Percentiles rank a stretch among this genome's conserved stretches.
Evolutionary conservation across 495 filamentous ascomycete genomes (phyloP).

Genomic region (Ascodesmis nigricans): DNA sequence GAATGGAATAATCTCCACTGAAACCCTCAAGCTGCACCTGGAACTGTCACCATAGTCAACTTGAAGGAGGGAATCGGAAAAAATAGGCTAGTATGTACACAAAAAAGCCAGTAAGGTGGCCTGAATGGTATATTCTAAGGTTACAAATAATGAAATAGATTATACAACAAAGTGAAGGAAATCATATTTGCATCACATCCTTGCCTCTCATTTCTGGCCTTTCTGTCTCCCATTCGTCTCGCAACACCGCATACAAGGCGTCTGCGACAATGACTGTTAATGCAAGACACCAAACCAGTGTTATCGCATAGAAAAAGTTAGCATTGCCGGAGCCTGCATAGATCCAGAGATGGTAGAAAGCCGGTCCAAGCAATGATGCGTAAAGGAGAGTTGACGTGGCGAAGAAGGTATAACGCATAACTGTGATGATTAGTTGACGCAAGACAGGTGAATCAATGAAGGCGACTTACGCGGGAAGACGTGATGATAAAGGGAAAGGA

Average conservation of each 20-base stretch:
- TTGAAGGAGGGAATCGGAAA: too few relatives aligned
- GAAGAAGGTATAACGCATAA: slow-evolving; percentile 88
- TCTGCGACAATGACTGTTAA: slow-evolving; percentile 59
- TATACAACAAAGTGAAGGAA: too few relatives aligned
- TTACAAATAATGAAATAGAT: too few relatives aligned
- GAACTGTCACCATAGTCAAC: too few relatives aligned
- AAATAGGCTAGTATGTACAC: too few relatives aligned
- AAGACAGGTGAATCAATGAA: not conserved
- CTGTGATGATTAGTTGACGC: slow-evolving; percentile 22
- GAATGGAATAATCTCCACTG: too few relatives aligned
- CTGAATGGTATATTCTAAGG: too few relatives aligned
- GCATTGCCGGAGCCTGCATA: slow-evolving; percentile 95
- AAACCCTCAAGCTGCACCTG: too few relatives aligned
- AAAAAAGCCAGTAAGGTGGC: too few relatives aligned
- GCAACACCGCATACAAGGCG: slow-evolving; percentile 60
- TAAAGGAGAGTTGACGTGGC: slow-evolving; percentile 63
- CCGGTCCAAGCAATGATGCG: slow-evolving; percentile 67
- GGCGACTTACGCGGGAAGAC: slow-evolving; percentile 60
- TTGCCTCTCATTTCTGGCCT: slow-evolving; percentile 72
- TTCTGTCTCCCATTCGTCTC: slow-evolving; percentile 89
- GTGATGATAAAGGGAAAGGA: slow-evolving; percentile 75
- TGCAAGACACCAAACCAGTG: slow-evolving; percentile 84
- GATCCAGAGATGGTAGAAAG: slow-evolving; percentile 95
- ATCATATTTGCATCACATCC: slow-evolving; percentile 67
- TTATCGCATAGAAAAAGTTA: slow-evolving; percentile 99